Conservation (phyloP, 2,329 filamentous ascomycete species). For the Trichoderma sp. region DNA sequence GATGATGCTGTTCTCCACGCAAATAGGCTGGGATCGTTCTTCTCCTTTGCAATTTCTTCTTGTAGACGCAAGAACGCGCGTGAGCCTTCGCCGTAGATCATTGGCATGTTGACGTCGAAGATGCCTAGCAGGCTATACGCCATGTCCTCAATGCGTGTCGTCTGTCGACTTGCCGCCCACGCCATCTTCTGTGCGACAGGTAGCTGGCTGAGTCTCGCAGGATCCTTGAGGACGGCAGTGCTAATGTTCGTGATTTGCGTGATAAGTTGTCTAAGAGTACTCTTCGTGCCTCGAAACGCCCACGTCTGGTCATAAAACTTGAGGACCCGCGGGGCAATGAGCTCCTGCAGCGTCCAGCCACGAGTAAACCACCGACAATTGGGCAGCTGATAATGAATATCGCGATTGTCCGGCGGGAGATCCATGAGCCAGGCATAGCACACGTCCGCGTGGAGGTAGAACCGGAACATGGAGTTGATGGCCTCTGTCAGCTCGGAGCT, state of each 20-base stretch:
- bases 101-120: background rate
- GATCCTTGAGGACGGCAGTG: background rate
- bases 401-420: background rate
- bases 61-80: background rate
- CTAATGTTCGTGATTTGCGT: background rate
- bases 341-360: slow-evolving; percentile 26
- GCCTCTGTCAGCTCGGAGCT: slow-evolving; percentile 11
- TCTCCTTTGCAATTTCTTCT: background rate
- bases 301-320: slow-evolving; percentile 25
- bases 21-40: background rate
- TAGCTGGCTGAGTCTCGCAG: background rate
- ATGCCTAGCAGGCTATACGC: background rate
- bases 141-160: background rate
- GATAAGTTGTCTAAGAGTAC: background rate
- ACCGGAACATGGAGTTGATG: background rate
- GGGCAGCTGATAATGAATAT: background rate
- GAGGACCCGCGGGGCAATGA: slow-evolving; percentile 29
- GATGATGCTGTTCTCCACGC: background rate
- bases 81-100: background rate
- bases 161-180: background rate
- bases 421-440: background rate
- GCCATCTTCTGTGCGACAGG: background rate
- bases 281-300: background rate
- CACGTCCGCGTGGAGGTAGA: background rate
- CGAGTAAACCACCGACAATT: slow-evolving; percentile 20